phyloP scores from a whole-genome alignment of 176 grass and related monocot species.

The Lolium perenne region DNA sequence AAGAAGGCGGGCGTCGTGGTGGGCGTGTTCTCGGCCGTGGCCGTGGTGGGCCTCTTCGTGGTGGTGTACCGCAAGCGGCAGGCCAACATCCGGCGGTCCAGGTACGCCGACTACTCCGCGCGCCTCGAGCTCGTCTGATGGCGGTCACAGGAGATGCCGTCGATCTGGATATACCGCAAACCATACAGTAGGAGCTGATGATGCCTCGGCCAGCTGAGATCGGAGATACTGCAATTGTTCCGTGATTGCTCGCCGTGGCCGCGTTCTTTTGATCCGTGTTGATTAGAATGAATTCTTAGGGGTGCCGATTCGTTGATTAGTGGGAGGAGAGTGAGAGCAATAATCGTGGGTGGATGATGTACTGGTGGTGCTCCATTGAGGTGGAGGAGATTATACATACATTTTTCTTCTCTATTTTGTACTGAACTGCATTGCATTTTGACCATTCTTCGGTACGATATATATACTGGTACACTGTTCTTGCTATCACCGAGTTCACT shows the following conservation, averaged over 20 bases:
- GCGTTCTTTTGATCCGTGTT: too few species aligned
- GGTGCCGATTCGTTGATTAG: neutral
- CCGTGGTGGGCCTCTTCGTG: constrained; percentile 49
- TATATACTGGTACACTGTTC: neutral
- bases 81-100: constrained; percentile 78
- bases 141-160: too few species aligned
- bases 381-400: neutral
- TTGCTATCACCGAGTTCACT: neutral
- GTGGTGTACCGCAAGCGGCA: constrained; percentile 71
- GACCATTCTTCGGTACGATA: neutral
- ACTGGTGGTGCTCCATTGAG: neutral
- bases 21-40: constrained; percentile 56
- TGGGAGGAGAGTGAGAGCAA: neutral
- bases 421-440: neutral
- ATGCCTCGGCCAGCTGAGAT: too few species aligned
- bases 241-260: neutral
- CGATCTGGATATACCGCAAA: constrained; percentile 14
- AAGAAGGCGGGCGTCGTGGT: constrained; percentile 70
- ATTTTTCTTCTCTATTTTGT: neutral
- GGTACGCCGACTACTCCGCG: constrained; percentile 74
- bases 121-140: constrained; percentile 72
- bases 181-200: too few species aligned
- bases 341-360: neutral
- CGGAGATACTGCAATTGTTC: too few species aligned
- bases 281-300: neutral